These are phyloP conservation scores for Lecanosticta acicola DNA, from an alignment of 2,329 filamentous ascomycete species.

Conservation along the genomic window DNA sequence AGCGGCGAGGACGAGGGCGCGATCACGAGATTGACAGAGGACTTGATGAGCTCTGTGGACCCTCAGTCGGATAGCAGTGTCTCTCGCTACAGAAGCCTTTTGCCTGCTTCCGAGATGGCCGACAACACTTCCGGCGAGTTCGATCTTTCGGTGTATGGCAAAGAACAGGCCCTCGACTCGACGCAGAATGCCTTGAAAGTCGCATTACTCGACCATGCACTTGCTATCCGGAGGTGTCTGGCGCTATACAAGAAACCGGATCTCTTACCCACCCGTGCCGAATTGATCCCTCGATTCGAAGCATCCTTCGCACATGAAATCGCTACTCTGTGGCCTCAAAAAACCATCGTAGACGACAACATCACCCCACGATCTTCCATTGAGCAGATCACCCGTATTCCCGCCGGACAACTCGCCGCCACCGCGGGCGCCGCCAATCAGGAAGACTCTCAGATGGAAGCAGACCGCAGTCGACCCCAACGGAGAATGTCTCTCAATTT, in stretches of 20 bases:
- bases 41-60: constrained; percentile 71
- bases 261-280: constrained; percentile 46
- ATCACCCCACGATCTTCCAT: constrained; percentile 19
- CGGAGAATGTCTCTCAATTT: constrained; percentile 22
- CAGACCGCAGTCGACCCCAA: constrained; percentile 8
- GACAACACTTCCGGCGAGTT: constrained; percentile 39
- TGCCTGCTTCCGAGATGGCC: constrained; percentile 47
- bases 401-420: constrained; percentile 5
- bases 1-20: constrained; percentile 56
- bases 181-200: constrained; percentile 77
- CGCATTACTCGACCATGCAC: constrained; percentile 80
- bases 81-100: constrained; percentile 67
- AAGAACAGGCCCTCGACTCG: constrained; percentile 40
- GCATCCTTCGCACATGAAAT: constrained; percentile 42
- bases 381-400: constrained; percentile 8
- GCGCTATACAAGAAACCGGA: constrained; percentile 56
- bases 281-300: constrained; percentile 38
- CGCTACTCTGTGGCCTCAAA: constrained; percentile 35
- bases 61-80: constrained; percentile 70
- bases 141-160: constrained; percentile 20
- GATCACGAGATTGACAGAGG: constrained; percentile 65
- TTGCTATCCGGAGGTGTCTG: constrained; percentile 79
- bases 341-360: constrained; percentile 21
- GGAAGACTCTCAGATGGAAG: constrained; percentile 11
- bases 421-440: constrained; percentile 9